Conservation (phyloP, 73 alveolate genomes). For the Paramecium bursaria region DNA sequence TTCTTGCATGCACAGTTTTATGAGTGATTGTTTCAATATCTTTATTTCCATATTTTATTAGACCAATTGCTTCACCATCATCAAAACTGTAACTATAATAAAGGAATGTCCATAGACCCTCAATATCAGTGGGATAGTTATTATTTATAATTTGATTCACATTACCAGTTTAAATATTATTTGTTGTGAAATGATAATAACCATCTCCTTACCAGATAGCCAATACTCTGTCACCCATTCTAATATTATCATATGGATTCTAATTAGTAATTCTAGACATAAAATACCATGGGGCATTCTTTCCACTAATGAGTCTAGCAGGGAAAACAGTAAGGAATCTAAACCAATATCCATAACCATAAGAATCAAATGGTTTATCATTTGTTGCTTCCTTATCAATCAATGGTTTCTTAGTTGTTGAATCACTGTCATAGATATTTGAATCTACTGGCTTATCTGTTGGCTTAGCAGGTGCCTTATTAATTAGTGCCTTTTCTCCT, state of each 20-base stretch:
- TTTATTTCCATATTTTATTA: slow-evolving; percentile 41
- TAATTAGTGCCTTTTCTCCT: neutral
- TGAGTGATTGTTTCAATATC: slow-evolving; percentile 13
- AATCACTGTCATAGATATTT: neutral
- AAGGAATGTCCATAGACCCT: slow-evolving; percentile 63
- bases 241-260: slow-evolving; percentile 28
- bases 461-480: slow-evolving; percentile 14
- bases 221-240: slow-evolving; percentile 54
- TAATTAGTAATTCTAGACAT: slow-evolving; percentile 46
- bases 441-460: slow-evolving; percentile 33
- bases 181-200: slow-evolving; percentile 50
- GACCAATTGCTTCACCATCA: slow-evolving; percentile 28
- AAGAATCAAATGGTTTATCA: slow-evolving; percentile 15
- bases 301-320: slow-evolving; percentile 26
- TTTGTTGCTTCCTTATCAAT: slow-evolving; percentile 36
- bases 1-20: slow-evolving; percentile 19
- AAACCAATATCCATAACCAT: slow-evolving; percentile 57
- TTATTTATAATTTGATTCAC: slow-evolving; percentile 22
- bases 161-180: slow-evolving; percentile 17
- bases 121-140: slow-evolving; percentile 64
- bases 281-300: slow-evolving; percentile 57
- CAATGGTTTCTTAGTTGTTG: slow-evolving; percentile 25
- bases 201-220: slow-evolving; percentile 67
- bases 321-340: slow-evolving; percentile 52
- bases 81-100: slow-evolving; percentile 49